Evolutionary conservation across 257 asterid genomes (phyloP).

Genomic region (Plectranthus barbatus): DNA sequence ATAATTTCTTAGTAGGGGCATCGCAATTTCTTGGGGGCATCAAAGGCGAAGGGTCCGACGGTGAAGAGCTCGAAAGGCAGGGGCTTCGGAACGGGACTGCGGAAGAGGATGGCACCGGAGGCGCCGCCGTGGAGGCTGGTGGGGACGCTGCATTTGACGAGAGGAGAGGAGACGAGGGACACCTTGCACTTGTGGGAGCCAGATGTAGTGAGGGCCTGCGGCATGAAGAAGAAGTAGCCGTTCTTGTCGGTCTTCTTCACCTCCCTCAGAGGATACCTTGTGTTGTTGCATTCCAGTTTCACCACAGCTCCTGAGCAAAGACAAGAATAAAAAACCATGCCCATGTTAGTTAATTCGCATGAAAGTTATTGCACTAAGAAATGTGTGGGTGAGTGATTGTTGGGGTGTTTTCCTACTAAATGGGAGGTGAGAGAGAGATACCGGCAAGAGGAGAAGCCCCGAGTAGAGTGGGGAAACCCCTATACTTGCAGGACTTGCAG

Average conservation of each 20-base stretch:
- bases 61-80: conserved; percentile 30
- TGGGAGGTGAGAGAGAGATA: too few relatives aligned
- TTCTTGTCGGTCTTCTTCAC: conserved; percentile 38
- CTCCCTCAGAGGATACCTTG: conserved; percentile 16
- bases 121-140: conserved; percentile 47
- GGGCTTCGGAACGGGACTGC: neutral
- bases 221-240: conserved; percentile 47
- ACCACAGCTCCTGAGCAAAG: too few relatives aligned
- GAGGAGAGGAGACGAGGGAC: conserved; percentile 33
- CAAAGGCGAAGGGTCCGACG: conserved; percentile 74
- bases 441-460: too few relatives aligned
- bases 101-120: conserved; percentile 39
- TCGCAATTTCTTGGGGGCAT: conserved; percentile 36
- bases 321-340: too few relatives aligned
- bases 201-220: conserved; percentile 28
- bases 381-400: too few relatives aligned
- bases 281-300: conserved; percentile 50
- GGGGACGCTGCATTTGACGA: conserved; percentile 33
- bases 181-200: conserved; percentile 58
- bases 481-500: too few relatives aligned
- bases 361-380: too few relatives aligned
- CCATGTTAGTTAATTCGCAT: too few relatives aligned
- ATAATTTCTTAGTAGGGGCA: conserved; percentile 37
- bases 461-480: too few relatives aligned
- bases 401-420: too few relatives aligned